A percentile compares a stretch with the other conserved stretches of the same genome.
Conservation (phyloP, 352 stramenopile species). For the Phytophthora pseudosyringae region DNA sequence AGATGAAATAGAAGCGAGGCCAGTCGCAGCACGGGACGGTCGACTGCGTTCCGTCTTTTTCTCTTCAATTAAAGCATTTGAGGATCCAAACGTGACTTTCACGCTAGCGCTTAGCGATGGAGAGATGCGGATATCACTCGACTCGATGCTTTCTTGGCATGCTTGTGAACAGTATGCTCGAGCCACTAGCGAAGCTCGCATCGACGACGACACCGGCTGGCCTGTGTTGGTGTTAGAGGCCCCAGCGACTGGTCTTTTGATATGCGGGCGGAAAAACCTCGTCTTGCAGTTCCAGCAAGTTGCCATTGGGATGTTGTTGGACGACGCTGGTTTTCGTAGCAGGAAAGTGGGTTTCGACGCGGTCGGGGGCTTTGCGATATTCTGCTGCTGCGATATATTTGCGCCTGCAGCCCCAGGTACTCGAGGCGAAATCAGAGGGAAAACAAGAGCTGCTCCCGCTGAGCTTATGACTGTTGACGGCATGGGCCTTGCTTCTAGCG, state of each 20-base stretch:
- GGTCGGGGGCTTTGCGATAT: conserved; percentile 10
- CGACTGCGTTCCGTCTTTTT: conserved; percentile 10
- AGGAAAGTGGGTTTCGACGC: conserved; percentile 20
- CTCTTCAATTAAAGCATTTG: conserved; percentile 9
- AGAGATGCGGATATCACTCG: conserved; percentile 49
- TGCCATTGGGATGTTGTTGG: conserved; percentile 42
- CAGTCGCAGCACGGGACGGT: conserved; percentile 19
- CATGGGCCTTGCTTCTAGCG: conserved; percentile 2
- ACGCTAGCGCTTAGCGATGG: conserved; percentile 39
- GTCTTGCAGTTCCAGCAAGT: conserved; percentile 75
- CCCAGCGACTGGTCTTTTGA: conserved; percentile 13
- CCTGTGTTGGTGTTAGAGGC: not conserved
- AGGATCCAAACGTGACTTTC: conserved; percentile 24
- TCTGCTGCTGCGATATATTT: conserved; percentile 7
- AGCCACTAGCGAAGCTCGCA: conserved; percentile 38
- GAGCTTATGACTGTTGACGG: conserved; percentile 22
- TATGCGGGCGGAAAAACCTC: conserved; percentile 51
- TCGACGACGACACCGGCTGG: conserved; percentile 28
- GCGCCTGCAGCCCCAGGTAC: not conserved
- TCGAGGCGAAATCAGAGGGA: conserved; percentile 44
- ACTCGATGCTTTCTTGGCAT: conserved; percentile 47
- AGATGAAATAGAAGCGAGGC: conserved; percentile 12
- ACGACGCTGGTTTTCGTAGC: conserved; percentile 36
- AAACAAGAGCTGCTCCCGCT: conserved; percentile 30
- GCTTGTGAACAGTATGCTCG: conserved; percentile 48